Evolutionary conservation across 441 rosid genomes (phyloP).

Genomic region (Erodium trifolium): DNA sequence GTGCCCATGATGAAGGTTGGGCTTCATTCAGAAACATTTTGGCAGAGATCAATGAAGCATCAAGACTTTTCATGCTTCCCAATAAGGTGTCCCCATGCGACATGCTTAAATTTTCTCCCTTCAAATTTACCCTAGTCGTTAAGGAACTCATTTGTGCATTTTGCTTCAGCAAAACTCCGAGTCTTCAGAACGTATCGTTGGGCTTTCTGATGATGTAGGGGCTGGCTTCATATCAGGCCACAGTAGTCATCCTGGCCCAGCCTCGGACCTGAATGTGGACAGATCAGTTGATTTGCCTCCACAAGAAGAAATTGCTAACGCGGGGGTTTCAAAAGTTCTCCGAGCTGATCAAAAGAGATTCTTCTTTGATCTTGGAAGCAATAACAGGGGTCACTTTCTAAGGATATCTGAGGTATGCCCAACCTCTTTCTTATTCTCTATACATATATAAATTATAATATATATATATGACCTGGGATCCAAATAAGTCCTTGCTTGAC

Average conservation of each 20-base stretch:
- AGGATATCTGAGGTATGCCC: slow-evolving; percentile 81
- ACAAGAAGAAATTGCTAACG: slow-evolving; percentile 56
- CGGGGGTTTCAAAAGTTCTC: slow-evolving; percentile 74
- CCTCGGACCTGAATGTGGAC: slow-evolving; percentile 62
- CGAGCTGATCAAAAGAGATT: slow-evolving; percentile 92
- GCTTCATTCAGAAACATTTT: slow-evolving; percentile 85
- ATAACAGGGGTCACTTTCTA: slow-evolving; percentile 87
- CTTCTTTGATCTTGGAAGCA: slow-evolving; percentile 95
- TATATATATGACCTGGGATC: no score
- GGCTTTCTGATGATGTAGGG: slow-evolving; percentile 96
- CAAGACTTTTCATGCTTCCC: slow-evolving; percentile 57
- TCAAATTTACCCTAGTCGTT: background rate
- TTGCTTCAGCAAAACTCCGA: slow-evolving; percentile 57
- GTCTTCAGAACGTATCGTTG: slow-evolving; percentile 60
- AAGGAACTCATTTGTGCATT: slow-evolving; percentile 8
- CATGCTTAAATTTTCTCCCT: slow-evolving; percentile 13
- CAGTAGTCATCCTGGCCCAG: slow-evolving; percentile 53
- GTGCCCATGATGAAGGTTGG: slow-evolving; percentile 89
- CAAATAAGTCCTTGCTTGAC: no score
- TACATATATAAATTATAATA: no score
- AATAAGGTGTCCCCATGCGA: slow-evolving; percentile 49
- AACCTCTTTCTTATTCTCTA: background rate
- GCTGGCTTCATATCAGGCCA: slow-evolving; percentile 97
- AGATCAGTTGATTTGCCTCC: slow-evolving; percentile 56
- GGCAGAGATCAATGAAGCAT: slow-evolving; percentile 85